Base-by-base conservation (phyloP, 257 asterid genomes). In the Nicotiana tabacum region DNA sequence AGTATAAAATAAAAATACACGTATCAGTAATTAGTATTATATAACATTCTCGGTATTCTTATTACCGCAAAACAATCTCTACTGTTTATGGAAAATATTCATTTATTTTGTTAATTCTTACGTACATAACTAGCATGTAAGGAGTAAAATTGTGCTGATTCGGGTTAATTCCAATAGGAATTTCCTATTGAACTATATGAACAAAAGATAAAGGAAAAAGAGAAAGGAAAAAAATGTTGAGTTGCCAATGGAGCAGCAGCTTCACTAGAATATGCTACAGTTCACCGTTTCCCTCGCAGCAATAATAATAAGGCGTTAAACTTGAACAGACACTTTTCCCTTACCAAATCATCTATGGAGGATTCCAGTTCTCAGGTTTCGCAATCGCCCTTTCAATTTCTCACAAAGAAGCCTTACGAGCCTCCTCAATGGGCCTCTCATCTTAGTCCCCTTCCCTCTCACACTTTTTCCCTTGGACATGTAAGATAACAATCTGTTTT, bases 341-440 rank as follows among this genome's bases (percentile, higher is more conserved):
- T 51, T 51, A 29, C 83, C 21, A 64, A 46, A 43, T 65, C 83
- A 64, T 62, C 62, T 0, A 81, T 81, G 83, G 83, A 48, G 0
- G 53, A 72, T 72, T 72, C 79, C 21, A 46, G 1, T 46, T 46
- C 39, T 8, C 78, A 12, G 57, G 0, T 0, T 70, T 10, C 51
- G 3, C 48, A 43, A 81, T 43, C 27, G 27, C 27, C 27, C 27
- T 24, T 24, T 24, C 27, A 65, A 37, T 93, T 95, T 84, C 94
- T 92, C 15, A 78, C 87, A 10, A 90, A 90, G 90, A 94, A 89
- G 89, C 88, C 97, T 5, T 96, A 93, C 83, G 53, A 48, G 76
- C 89, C 97, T 64, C 99, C 99, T 70, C 83, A 94, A 4, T 94
- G 98, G 99, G 99, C 98, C 43, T 85, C 94, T 12, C 85, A 83